Evolutionary conservation across 352 stramenopile species (phyloP), one percentile per base, ranked within the genome.

Genomic region (Saprolegnia diclina): DNA sequence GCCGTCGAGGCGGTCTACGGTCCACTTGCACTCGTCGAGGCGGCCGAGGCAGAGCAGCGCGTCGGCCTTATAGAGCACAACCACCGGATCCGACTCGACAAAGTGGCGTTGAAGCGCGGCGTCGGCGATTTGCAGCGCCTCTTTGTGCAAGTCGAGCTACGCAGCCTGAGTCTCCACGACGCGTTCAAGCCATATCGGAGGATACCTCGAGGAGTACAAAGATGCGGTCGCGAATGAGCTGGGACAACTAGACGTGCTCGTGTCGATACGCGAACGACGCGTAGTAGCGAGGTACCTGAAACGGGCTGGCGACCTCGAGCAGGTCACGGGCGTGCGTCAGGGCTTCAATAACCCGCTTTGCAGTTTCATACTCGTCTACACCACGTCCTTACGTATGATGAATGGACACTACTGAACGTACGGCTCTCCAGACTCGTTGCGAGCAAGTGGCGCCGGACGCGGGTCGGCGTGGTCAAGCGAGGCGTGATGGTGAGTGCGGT

Each of bases 1-100:
- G 6, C n/a, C 19, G 21, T 72, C 74, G 35, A 61, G 56, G 1
- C 71, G 35, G 13, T 74, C 71, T 10, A 95, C 71, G 9, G 80
- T 80, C 22, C 72, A 29, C 1, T 75, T 69, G 45, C 82, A 91
- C 29, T 89, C 82, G 35, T 79, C 69, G 1, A 92, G 76, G n/a
- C 76, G 77, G 64, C 92, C 85, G 46, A 93, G 74, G 64, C 83
- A 90, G 21, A 95, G 57, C 29, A 93, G 72, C 14, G 85, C 82
- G 32, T 95, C 87, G 2, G 83, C 81, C 71, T 83, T 88, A 73
- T 91, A 91, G 13, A 91, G 56, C 64, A 81, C 78, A 0, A 80
- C 56, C 9, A 48, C 45, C 4, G 53, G 53, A 21, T 69, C 44
- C 22, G 4, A n/a, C 11, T 61, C 11, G 37, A 37, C 26, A 19